A percentile compares a stretch with the other conserved stretches of the same genome.
Evolutionary conservation across 192 early-diverging fungal species (phyloP).

Genomic region (Coemansia sp.): DNA sequence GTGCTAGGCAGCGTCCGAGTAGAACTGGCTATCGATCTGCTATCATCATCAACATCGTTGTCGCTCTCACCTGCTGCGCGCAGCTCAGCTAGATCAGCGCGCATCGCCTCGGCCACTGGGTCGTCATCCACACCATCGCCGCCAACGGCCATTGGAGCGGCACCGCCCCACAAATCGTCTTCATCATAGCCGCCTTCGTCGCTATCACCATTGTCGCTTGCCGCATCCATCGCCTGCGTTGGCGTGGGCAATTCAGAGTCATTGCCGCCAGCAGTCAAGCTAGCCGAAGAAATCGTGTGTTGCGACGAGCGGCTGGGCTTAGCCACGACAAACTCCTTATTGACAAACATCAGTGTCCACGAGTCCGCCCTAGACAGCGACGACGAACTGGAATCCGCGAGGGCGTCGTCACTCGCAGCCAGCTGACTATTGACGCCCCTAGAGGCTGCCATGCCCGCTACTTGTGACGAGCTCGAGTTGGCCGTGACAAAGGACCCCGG

Average conservation of each 20-base stretch:
- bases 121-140: constrained; percentile 7
- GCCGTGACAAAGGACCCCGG: constrained; percentile 39
- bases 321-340: constrained; percentile 50
- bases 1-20: constrained; percentile 28
- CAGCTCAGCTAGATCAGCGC: constrained; percentile 7
- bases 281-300: background rate
- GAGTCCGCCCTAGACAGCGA: constrained; percentile 35
- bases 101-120: background rate
- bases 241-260: background rate
- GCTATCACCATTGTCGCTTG: background rate
- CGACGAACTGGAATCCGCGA: background rate
- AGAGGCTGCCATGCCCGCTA: background rate
- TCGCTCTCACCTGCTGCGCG: background rate
- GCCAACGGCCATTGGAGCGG: background rate
- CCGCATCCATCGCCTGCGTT: background rate
- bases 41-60: constrained; percentile 11
- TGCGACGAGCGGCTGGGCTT: constrained; percentile 5
- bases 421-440: background rate
- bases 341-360: constrained; percentile 57
- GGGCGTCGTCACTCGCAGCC: background rate
- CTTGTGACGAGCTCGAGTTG: constrained; percentile 2
- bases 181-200: background rate
- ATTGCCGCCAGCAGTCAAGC: background rate
- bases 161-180: constrained; percentile 18
- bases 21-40: constrained; percentile 11